A percentile compares a stretch with the other conserved stretches of the same genome.
These are phyloP conservation scores for Neltuma alba DNA, from an alignment of 306 rosid species.

Conservation along the genomic window DNA sequence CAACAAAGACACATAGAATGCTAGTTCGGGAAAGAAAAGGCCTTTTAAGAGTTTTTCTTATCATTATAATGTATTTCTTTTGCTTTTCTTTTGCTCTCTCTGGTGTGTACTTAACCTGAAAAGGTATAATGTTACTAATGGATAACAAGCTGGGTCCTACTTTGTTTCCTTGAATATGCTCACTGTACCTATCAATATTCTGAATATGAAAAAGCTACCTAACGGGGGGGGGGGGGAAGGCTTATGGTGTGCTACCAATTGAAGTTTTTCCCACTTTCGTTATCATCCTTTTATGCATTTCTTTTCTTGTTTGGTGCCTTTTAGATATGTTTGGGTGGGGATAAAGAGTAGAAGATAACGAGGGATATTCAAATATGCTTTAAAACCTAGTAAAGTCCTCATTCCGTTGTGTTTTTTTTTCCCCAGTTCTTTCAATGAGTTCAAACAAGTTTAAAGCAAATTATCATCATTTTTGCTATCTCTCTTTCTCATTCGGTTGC, in stretches of 20 bases:
- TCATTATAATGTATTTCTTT: slow-evolving; percentile 14
- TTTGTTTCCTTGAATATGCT: neutral
- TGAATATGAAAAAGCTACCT: neutral
- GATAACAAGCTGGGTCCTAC: neutral
- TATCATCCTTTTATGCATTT: neutral
- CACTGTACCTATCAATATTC: neutral
- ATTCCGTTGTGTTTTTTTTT: neutral
- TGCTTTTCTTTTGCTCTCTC: slow-evolving; percentile 28
- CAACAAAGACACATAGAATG: slow-evolving; percentile 35
- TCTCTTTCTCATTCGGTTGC: too few species aligned
- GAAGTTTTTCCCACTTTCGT: neutral
- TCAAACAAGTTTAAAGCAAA: neutral
- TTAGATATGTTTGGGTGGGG: too few species aligned
- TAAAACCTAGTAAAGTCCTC: neutral
- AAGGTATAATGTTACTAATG: slow-evolving; percentile 31
- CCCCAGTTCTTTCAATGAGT: neutral
- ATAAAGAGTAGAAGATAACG: too few species aligned
- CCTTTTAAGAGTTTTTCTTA: slow-evolving; percentile 30
- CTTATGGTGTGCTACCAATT: neutral
- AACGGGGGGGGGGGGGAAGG: neutral
- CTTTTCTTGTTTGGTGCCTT: neutral
- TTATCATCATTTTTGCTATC: neutral
- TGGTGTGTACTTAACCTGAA: slow-evolving; percentile 49
- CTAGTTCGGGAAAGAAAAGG: slow-evolving; percentile 12
- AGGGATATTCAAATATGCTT: too few species aligned